Conservation (phyloP, 257 asterid genomes). For the Sherardia arvensis region DNA sequence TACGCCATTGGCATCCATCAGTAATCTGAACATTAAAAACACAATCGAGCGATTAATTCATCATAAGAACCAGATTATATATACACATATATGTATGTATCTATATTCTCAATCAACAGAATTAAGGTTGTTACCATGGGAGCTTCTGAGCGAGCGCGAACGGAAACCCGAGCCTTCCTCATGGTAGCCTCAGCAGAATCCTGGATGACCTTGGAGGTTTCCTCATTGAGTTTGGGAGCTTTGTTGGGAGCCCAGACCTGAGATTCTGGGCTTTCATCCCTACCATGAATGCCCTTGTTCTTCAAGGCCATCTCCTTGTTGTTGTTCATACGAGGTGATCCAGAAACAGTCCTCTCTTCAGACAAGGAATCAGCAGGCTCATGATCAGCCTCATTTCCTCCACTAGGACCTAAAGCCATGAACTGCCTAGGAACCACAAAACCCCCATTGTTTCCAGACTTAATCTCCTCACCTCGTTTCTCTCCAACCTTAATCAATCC, state of each 20-base stretch:
- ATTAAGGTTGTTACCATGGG: conserved; percentile 22
- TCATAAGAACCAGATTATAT: too few species aligned
- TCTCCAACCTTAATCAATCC: conserved; percentile 4
- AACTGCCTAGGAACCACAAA: conserved; percentile 46
- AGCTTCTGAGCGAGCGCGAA: conserved; percentile 97
- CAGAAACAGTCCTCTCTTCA: conserved; percentile 72
- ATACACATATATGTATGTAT: too few species aligned
- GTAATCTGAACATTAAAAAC: conserved; percentile 58
- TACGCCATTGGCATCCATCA: conserved; percentile 98
- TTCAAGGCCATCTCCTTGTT: conserved; percentile 17
- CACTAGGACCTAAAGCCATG: conserved; percentile 42
- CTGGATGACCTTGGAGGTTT: conserved; percentile 20
- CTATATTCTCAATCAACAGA: too few species aligned
- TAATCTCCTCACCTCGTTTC: conserved; percentile 7
- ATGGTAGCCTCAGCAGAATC: conserved; percentile 69
- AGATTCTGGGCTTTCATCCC: conserved; percentile 75
- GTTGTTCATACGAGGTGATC: conserved; percentile 40
- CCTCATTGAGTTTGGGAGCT: conserved; percentile 33
- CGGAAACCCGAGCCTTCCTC: conserved; percentile 97
- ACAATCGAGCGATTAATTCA: too few species aligned
- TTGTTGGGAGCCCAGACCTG: conserved; percentile 62
- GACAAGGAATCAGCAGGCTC: conserved; percentile 51
- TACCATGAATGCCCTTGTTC: conserved; percentile 21
- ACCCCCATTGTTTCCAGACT: conserved; percentile 9
- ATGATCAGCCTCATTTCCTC: conserved; percentile 13